Base-by-base conservation (phyloP, 2,329 filamentous ascomycete genomes). In the Atkinsonella texensis region DNA sequence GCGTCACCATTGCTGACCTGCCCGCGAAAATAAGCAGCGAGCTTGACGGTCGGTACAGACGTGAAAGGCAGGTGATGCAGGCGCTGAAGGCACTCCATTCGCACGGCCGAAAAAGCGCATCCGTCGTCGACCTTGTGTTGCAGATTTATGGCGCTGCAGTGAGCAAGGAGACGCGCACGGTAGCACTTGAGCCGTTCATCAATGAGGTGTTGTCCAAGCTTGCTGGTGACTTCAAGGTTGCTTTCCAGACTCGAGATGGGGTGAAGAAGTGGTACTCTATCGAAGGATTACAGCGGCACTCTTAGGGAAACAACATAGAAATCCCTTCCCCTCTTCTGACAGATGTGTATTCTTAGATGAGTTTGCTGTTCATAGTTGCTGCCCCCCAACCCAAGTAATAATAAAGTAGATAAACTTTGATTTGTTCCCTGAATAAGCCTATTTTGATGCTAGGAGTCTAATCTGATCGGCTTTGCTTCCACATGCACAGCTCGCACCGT, bases 1-100 rank as follows among this genome's bases (percentile, higher is more conserved):
- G 84, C 0, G 72, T 72, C 0, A 71, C 81, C 8, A 75, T 87
- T n/a, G 70, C 74, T 31, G 71, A 83, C 39, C 46, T 62, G 49
- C 54, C 54, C 3, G 20, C 35, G 7, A 59, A 58, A 39, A 55
- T 62, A 8, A 31, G 11, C 0, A 20, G 15, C 13, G 67, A 73
- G 52, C 54, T 75, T 18, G 59, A 49, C 0, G 55, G 61, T n/a
- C 72, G 73, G 56, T 42, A 51, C 28, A 54, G 67, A 3, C 66
- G 72, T 0, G 74, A 75, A 57, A 54, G 51, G 23, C 69, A 71
- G 55, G 61, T 71, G 4, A 46, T 72, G 35, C 48, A 59, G 28
- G 62, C 67, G 3, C 60, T 76, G 54, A 56, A 38, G 40, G 55
- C 40, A 55, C 28, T 28, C 28, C 28, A 28, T 58, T n/a, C 52